Evolutionary conservation across 176 grass and related monocot species (phyloP), one percentile per base, ranked within the genome.

Genomic region (Juncus inflexus): DNA sequence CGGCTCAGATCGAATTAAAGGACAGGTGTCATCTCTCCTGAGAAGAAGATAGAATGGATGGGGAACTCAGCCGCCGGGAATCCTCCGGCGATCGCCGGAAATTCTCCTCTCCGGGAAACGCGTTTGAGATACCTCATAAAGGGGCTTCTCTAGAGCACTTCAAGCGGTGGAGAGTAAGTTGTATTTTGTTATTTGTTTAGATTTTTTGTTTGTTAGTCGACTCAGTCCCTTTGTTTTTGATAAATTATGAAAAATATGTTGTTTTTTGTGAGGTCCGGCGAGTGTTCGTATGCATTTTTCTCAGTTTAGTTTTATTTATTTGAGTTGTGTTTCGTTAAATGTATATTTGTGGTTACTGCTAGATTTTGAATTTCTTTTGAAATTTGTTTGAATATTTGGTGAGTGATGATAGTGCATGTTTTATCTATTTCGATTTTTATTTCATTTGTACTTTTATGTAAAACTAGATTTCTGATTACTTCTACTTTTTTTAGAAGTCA

Each of bases 121-220:
- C 73, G 6, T 95, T 95, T 62, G 77, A 81, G 69, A 95, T 95
- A 67, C 90, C 86, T 3, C 6, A 60, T 1, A 95, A 86, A 42
- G 80, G 83, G 1, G 86, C 90, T 0, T 35, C 90, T 9, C 8
- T 95, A 7, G 90, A 95, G 64, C 71, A 78, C 3, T 73, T 95
- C 1, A 81, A 75, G 14, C 81, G 79, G 55, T 90, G 90, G 90
- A 38, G 90, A 73, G 90, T 95, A 28, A 50, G 77, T 65, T 11
- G n/a, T n/a, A 58, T 53, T 42, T 12, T 52, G 28, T 15, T 49
- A 39, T 55, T 28, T 16, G 2, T 35, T 2, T 12, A 3, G 14
- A 12, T 36, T 4, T 55, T 35, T 55, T 42, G 4, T 10, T 37
- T 16, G 8, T 13, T 15, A 62, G 54, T 47, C 9, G 1, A 47